Evolutionary conservation across 331 rosid genomes (phyloP).

Genomic region (Prunus yedoensis): DNA sequence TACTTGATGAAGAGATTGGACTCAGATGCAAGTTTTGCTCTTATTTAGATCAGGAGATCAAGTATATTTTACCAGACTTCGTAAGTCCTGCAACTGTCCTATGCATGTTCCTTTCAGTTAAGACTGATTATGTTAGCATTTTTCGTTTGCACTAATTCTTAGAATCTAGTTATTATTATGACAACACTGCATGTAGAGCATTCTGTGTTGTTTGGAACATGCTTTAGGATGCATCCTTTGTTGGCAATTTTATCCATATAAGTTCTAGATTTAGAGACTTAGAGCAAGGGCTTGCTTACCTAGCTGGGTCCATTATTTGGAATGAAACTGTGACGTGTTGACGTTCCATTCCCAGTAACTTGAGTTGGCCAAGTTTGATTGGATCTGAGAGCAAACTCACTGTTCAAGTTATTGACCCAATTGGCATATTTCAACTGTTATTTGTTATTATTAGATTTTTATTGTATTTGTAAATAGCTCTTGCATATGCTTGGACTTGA

Average conservation of each 20-base stretch:
- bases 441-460: background rate
- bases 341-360: background rate
- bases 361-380: background rate
- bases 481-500: conserved; percentile 1
- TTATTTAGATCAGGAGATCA: conserved; percentile 40
- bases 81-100: conserved; percentile 40
- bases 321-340: background rate
- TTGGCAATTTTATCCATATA: background rate
- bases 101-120: background rate
- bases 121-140: background rate
- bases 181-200: background rate
- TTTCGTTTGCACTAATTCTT: background rate
- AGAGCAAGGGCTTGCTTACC: background rate
- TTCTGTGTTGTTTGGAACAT: background rate
- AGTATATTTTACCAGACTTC: conserved; percentile 38
- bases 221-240: background rate
- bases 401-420: background rate
- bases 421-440: background rate
- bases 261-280: background rate
- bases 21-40: conserved; percentile 39
- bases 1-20: conserved; percentile 57
- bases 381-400: background rate
- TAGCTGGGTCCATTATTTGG: background rate
- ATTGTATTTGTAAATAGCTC: background rate
- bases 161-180: background rate